Evolutionary conservation across 805 yeast species (phyloP), one percentile per base, ranked within the genome.

Genomic region (Candida endomychidarum): DNA sequence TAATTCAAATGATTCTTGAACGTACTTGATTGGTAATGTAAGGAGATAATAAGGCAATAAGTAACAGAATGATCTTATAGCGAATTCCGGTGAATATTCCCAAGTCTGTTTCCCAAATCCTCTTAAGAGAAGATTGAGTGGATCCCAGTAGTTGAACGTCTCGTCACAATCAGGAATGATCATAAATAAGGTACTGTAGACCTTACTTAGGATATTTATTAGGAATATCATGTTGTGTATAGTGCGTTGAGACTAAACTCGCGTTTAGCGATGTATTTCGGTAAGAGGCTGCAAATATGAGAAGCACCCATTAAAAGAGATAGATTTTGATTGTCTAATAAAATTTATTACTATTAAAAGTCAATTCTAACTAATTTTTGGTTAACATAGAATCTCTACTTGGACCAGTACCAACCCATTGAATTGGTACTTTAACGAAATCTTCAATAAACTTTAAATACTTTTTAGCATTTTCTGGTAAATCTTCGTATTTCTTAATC

Each of bases 331-430:
- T 12, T 8, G 5, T 17, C 17, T 28, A 14, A 12, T 28, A 7
- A 28, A 10, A 8, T 16, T 12, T 12, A 33, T 21, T 4, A 10
- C 26, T 33, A 22, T 12, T 25, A 5, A 20, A 33, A 22, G 12
- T 20, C 7, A 9, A 23, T 21, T 21, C 23, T 24, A 25, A 5
- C 17, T 48, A 45, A 23, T 48, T 48, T 61, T 80, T 83, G 52
- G 78, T 80, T 53, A 89, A 75, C 96, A 89, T 90, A 25, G 90
- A 81, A 42, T 85, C 95, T 72, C 98, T 86, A 39, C 88, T 96
- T 48, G 99, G 97, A 48, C 99, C 99, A 42, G 96, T 93, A 61
- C 99, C 99, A 47, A 93, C 93, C 97, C 97, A 93, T 63, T 84
- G 85, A 48, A 93, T 77, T 41, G 95, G 96, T 43, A 87, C 91